Percentiles rank a stretch among this genome's conserved stretches.
These are phyloP conservation scores for Lachnellula willkommii DNA, from an alignment of 2,329 filamentous ascomycete species.

Conservation along the genomic window DNA sequence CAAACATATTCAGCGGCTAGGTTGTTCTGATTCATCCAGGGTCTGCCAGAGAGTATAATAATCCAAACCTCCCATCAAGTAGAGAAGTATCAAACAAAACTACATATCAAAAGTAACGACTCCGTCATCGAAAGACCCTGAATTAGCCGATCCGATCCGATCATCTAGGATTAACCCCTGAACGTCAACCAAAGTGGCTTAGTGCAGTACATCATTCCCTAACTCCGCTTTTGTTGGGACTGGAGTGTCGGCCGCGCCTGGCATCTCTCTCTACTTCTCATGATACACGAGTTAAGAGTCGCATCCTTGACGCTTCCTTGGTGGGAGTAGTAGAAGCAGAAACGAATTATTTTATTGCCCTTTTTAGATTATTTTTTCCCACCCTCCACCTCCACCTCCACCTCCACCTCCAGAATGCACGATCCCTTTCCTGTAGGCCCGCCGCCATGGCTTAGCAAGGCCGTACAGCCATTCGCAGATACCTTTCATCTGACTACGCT, in stretches of 20 bases:
- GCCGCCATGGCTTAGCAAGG: slow-evolving; percentile 45
- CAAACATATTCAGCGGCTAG: neutral
- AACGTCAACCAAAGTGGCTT: neutral
- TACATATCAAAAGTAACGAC: neutral
- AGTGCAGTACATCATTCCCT: neutral
- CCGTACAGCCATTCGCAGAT: slow-evolving; percentile 60
- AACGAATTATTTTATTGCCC: neutral
- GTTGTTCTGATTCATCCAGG: neutral
- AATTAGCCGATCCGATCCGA: neutral
- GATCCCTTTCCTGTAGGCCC: slow-evolving; percentile 63
- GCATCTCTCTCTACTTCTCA: neutral
- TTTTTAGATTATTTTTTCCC: neutral
- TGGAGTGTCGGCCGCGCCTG: neutral
- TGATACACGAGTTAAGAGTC: neutral
- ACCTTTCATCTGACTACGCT: slow-evolving; percentile 58
- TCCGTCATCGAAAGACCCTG: neutral
- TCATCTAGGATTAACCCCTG: neutral
- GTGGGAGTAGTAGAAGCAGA: neutral
- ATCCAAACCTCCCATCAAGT: neutral
- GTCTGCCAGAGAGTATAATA: neutral
- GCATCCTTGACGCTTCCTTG: neutral
- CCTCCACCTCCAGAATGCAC: slow-evolving; percentile 50
- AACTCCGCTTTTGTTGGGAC: neutral
- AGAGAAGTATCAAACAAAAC: neutral
- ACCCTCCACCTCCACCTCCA: neutral